Base-by-base conservation (phyloP, 116 monocot genomes). In the Papilionanthe hybrid region DNA sequence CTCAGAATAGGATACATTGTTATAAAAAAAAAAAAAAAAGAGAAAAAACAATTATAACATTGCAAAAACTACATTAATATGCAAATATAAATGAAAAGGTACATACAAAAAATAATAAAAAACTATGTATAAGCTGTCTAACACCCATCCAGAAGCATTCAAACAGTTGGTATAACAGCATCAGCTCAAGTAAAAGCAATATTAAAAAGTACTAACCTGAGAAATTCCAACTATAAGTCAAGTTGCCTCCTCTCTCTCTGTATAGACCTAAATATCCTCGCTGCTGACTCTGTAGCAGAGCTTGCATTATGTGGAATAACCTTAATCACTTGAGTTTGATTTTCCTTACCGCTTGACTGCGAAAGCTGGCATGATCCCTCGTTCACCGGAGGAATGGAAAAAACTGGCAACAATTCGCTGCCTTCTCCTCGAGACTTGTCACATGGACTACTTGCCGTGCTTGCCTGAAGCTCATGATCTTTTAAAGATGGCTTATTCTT, bases 191-290 rank as follows among this genome's bases (percentile, higher is more conserved):
- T 6, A 15, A 53, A 17, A 53, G 0, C 49, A 53, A 53, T 53
- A 13, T 15, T 13, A 3, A 15, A 53, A 71, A 37, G 71, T 9
- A 71, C n/a, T n/a, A 73, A 20, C 43, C 49, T 75, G 27, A n/a
- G 27, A 25, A 49, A 27, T 75, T 67, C 49, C 27, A 15, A 19
- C 78, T 73, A 80, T 1, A 32, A 37, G 9, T 87, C 80, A 48
- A 79, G 57, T 12, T 87, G 89, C 53, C 87, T 80, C 77, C 92
- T 94, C 77, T 93, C 98, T 79, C 85, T 74, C 80, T 94, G 98
- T 80, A 98, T 98, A 2, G 85, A 88, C 79, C 69, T 84, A 79
- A 98, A 93, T 78, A 98, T 98, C 80, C 98, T 80, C 19, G 92
- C 98, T 11, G 94, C 98, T 6, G 91, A 92, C 76, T 94, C 90